Percentiles rank a stretch among this genome's conserved stretches.
phyloP scores from a whole-genome alignment of 1,139 yeast species.

The Taiozyma onychis region DNA sequence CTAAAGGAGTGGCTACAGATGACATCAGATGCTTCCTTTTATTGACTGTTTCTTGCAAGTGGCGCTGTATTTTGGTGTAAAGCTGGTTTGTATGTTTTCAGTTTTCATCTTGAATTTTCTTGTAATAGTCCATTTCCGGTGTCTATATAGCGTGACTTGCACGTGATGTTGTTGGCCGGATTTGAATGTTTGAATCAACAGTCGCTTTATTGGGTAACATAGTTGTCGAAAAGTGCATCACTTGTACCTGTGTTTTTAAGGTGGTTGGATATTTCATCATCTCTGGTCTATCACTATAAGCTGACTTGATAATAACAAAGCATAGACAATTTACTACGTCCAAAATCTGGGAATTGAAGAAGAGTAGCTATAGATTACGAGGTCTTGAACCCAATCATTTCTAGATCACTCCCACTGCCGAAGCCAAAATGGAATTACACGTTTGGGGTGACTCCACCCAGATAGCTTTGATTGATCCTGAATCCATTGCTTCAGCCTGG shows the following conservation, averaged over 20 bases:
- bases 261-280: too few species aligned
- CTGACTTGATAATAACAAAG: too few species aligned
- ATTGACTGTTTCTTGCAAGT: not conserved
- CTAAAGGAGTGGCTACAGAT: not conserved
- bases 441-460: conserved; percentile 20
- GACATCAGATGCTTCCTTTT: not conserved
- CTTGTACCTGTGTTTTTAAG: too few species aligned
- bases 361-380: not conserved
- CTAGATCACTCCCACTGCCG: not conserved
- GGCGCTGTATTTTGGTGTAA: not conserved
- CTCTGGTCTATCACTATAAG: too few species aligned
- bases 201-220: too few species aligned
- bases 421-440: conserved; percentile 14
- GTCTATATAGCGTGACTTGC: not conserved
- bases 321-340: too few species aligned
- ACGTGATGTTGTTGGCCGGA: not conserved
- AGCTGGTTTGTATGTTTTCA: not conserved
- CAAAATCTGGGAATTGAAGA: not conserved
- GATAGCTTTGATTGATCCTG: conserved; percentile 35
- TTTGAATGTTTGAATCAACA: too few species aligned
- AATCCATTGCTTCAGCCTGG: conserved; percentile 38
- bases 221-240: too few species aligned
- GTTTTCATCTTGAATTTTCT: not conserved
- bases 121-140: not conserved
- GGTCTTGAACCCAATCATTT: not conserved